Conservation (phyloP, 2,329 filamentous ascomycete genomes). For the Pseudocercospora cruenta region DNA sequence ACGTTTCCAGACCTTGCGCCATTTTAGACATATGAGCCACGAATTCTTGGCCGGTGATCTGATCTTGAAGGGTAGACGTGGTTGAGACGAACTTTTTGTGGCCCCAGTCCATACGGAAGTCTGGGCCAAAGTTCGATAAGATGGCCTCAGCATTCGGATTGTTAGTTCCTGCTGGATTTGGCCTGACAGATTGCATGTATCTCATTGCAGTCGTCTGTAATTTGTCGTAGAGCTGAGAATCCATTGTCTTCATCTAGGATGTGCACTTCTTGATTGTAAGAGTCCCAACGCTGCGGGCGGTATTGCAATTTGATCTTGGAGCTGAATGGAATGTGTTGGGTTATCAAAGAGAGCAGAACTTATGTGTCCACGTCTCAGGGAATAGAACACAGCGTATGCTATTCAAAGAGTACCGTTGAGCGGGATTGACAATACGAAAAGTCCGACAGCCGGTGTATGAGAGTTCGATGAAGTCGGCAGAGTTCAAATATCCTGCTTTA, state of each 20-base stretch:
- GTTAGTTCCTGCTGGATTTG: neutral
- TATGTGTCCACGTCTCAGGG: too few species aligned
- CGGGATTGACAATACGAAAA: neutral
- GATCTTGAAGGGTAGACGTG: neutral
- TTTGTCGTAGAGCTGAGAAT: slow-evolving; percentile 6
- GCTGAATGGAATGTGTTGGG: too few species aligned
- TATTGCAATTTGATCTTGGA: too few species aligned
- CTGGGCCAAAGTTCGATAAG: neutral
- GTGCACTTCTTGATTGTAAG: too few species aligned
- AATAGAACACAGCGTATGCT: too few species aligned
- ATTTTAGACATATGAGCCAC: neutral
- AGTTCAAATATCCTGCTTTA: neutral
- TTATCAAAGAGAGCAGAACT: too few species aligned
- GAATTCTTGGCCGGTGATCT: neutral
- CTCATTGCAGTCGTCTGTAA: neutral
- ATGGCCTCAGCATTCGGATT: neutral
- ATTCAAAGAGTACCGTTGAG: too few species aligned
- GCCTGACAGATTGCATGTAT: slow-evolving; percentile 6
- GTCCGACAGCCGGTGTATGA: neutral
- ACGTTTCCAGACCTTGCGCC: slow-evolving; percentile 5
- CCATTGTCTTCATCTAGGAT: neutral
- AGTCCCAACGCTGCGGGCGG: too few species aligned
- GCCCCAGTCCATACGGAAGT: slow-evolving; percentile 9
- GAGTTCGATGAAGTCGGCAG: neutral
- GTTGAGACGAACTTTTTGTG: slow-evolving; percentile 4